Base-by-base conservation (phyloP, 345 rosid species). In the Diplotaxis tenuifolia region DNA sequence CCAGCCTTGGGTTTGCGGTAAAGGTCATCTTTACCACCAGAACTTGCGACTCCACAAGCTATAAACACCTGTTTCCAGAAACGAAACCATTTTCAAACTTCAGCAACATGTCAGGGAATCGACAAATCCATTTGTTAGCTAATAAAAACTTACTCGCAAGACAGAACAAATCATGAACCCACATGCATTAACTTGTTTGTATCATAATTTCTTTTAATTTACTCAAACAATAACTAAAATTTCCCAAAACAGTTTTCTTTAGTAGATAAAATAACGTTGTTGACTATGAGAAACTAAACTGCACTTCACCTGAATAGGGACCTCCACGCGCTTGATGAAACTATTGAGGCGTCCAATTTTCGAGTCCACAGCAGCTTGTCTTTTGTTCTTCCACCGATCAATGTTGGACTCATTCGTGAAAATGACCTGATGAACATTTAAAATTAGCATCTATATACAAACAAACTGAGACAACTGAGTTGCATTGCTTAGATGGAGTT, bases 361-460 rank as follows among this genome's bases (percentile, higher is more conserved):
- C 32, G 97, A 94, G 78, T 94, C 91, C 36, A 94, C 89, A 21
- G 99, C 99, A 62, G 75, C 84, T 77, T 94, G 97, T 70, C 99
- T 87, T 81, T 89, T 92, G 45, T 94, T 91, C 78, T 88, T 92
- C 99, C 99, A 89, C 74, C 97, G 93, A 31, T 94, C 97, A 71
- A 94, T 94, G 85, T 92, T 94, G 67, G 97, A 88, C 76, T 94
- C 99, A 79, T 94, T 94, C 12, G 96, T 86, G 84, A 94, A 94
- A 82, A 94, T 89, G 68, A 94, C 97, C 97, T 94, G 68, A 1
- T 27, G 8, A 52, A 5, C 68, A 52, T 59, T 64, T 67, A 73
- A 62, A 54, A 42, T 73, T 28, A 70, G 66, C 53, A 21, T 9
- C 25, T 68, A 1, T 11, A 40, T 14, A 40, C 28, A 28, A 59